Evolutionary conservation across 495 filamentous ascomycete species (phyloP).

Genomic region (Jackrogersella minutella): DNA sequence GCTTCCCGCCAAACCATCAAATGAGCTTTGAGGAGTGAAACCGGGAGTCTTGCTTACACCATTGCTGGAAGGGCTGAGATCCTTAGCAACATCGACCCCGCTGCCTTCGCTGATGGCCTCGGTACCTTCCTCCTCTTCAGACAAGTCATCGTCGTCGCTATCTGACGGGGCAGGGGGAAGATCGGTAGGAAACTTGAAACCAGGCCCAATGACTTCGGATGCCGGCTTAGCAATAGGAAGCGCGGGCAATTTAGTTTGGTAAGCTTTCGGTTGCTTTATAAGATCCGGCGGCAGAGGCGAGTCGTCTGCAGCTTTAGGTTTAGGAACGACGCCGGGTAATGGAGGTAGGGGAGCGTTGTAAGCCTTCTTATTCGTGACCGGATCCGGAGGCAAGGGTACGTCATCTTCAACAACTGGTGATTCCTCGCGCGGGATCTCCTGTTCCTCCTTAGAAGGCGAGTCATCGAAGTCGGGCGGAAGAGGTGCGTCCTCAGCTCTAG

Average conservation of each 20-base stretch:
- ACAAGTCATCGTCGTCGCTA: constrained; percentile 54
- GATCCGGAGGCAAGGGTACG: constrained; percentile 55
- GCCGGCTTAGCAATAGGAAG: constrained; percentile 35
- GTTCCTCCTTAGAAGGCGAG: constrained; percentile 20
- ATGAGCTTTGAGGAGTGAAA: constrained; percentile 72
- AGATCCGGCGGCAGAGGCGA: constrained; percentile 42
- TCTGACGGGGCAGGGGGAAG: constrained; percentile 43
- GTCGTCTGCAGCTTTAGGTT: constrained; percentile 33
- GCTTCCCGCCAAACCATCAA: constrained; percentile 59
- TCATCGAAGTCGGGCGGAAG: constrained; percentile 67
- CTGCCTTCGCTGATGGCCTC: constrained; percentile 65
- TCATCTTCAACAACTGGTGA: constrained; percentile 39
- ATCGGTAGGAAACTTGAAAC: constrained; percentile 43
- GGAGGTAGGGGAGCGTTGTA: constrained; percentile 50
- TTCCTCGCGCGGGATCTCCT: constrained; percentile 4
- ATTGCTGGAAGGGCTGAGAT: constrained; percentile 64
- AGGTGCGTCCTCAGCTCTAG: constrained; percentile 59
- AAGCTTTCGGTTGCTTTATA: constrained; percentile 36
- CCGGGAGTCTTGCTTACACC: constrained; percentile 62
- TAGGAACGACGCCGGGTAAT: constrained; percentile 42
- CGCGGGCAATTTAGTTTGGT: constrained; percentile 31
- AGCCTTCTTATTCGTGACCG: constrained; percentile 48
- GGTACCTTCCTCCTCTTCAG: constrained; percentile 53
- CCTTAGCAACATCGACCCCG: constrained; percentile 70
- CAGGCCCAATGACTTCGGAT: constrained; percentile 31